Percentiles rank a stretch among this genome's conserved stretches.
phyloP scores from a whole-genome alignment of 768 basidiomycete species.

The Mycena pura region DNA sequence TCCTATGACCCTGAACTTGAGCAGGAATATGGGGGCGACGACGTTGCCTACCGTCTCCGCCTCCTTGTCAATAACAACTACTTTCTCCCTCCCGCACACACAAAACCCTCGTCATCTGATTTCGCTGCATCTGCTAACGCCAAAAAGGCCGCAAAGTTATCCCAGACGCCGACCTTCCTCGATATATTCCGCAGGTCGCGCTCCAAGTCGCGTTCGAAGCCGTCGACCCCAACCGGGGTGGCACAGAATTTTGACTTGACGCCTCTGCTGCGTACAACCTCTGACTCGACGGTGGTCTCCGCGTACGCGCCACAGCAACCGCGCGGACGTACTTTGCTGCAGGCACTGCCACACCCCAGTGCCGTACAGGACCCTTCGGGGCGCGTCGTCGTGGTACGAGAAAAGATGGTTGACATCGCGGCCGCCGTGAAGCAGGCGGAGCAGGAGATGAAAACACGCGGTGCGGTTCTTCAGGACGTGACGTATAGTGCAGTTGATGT shows the following conservation, averaged over 20 bases:
- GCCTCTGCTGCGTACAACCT: slow-evolving; percentile 67
- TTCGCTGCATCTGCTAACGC: slow-evolving; percentile 53
- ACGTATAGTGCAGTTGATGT: slow-evolving; percentile 54
- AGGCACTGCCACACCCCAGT: slow-evolving; percentile 44
- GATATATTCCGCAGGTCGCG: slow-evolving; percentile 73
- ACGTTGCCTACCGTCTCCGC: slow-evolving; percentile 84
- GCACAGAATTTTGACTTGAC: slow-evolving; percentile 44
- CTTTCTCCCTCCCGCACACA: slow-evolving; percentile 87
- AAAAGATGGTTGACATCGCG: slow-evolving; percentile 75
- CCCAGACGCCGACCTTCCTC: slow-evolving; percentile 62
- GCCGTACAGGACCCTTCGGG: slow-evolving; percentile 50
- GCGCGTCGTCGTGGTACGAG: slow-evolving; percentile 83
- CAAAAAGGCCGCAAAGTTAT: slow-evolving; percentile 52
- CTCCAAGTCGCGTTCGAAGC: slow-evolving; percentile 58
- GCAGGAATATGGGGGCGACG: slow-evolving; percentile 69
- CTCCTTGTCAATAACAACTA: slow-evolving; percentile 88
- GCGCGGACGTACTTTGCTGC: slow-evolving; percentile 45
- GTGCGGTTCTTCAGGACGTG: slow-evolving; percentile 48
- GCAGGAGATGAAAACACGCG: slow-evolving; percentile 68
- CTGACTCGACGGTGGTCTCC: slow-evolving; percentile 64
- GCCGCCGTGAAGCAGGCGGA: slow-evolving; percentile 79
- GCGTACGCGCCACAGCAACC: slow-evolving; percentile 43
- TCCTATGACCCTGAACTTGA: slow-evolving; percentile 56
- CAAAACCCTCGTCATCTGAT: slow-evolving; percentile 76
- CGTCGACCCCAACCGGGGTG: slow-evolving; percentile 52